A percentile compares a stretch with the other conserved stretches of the same genome.
Conservation (phyloP, 2,329 filamentous ascomycete species). For the Cladosporium halotolerans region DNA sequence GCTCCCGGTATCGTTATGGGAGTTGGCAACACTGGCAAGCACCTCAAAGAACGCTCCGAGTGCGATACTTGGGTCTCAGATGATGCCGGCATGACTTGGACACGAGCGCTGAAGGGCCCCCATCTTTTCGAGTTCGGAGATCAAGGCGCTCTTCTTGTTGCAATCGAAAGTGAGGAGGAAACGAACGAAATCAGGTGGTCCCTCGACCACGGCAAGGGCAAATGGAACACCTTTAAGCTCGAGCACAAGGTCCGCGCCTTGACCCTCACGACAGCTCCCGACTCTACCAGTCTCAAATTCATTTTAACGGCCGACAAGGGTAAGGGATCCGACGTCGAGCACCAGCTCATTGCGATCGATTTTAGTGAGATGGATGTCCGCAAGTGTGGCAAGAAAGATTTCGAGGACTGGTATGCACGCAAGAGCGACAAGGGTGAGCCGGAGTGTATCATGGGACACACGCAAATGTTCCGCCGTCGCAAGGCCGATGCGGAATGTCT, state of each 20-base stretch:
- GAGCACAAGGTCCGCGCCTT: conserved; percentile 63
- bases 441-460: conserved; percentile 93
- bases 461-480: conserved; percentile 75
- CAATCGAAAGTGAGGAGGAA: conserved; percentile 59
- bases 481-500: conserved; percentile 89
- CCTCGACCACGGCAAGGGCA: conserved; percentile 71
- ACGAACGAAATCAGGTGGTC: conserved; percentile 70
- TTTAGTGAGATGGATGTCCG: conserved; percentile 75
- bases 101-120: conserved; percentile 64
- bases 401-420: conserved; percentile 84
- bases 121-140: conserved; percentile 97
- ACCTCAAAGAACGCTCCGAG: conserved; percentile 63
- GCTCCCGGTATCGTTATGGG: conserved; percentile 92
- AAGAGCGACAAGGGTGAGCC: conserved; percentile 72
- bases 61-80: conserved; percentile 84
- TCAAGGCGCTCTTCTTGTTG: conserved; percentile 80
- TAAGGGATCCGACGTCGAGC: conserved; percentile 47
- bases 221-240: conserved; percentile 69
- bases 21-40: conserved; percentile 79
- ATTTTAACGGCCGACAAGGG: conserved; percentile 62
- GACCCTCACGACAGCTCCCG: conserved; percentile 78
- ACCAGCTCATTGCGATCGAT: conserved; percentile 70
- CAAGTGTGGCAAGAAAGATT: conserved; percentile 68
- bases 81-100: conserved; percentile 84
- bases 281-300: conserved; percentile 91